phyloP scores from a whole-genome alignment of 345 rosid genomes.

The Hypericum perforatum region DNA sequence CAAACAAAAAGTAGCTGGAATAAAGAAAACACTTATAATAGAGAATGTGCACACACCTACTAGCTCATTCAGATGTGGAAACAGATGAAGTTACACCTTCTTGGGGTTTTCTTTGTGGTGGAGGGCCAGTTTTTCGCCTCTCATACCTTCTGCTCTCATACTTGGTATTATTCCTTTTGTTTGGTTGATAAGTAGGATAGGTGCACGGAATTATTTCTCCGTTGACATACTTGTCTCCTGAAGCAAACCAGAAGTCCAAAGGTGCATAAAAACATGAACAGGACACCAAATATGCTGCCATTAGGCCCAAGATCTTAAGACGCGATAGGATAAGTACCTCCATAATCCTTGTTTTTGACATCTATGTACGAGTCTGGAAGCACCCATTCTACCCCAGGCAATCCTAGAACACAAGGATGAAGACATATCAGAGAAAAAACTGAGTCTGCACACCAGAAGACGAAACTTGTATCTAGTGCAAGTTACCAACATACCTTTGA shows the following conservation, averaged over 20 bases:
- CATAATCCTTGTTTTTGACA: too few species aligned
- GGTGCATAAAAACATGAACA: too few species aligned
- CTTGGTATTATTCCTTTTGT: constrained; percentile 50
- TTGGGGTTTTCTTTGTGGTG: constrained; percentile 53
- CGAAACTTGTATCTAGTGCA: background rate
- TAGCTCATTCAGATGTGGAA: constrained; percentile 34
- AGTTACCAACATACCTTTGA: constrained; percentile 44
- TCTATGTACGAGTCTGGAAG: constrained; percentile 93
- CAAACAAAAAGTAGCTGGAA: background rate
- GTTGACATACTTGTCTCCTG: constrained; percentile 87
- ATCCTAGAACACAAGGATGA: constrained; percentile 36
- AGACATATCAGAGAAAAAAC: background rate
- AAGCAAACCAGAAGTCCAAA: too few species aligned
- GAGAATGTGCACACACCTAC: background rate
- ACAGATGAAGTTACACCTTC: constrained; percentile 41
- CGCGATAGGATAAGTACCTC: too few species aligned
- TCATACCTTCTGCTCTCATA: constrained; percentile 62
- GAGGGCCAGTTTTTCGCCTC: constrained; percentile 78
- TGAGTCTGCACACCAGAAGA: background rate
- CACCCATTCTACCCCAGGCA: constrained; percentile 98
- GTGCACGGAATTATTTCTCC: constrained; percentile 91
- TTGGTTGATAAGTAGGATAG: constrained; percentile 91
- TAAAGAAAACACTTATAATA: background rate
- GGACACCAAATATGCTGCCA: too few species aligned
- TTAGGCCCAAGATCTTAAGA: too few species aligned